Conservation (phyloP, 345 rosid species). For the Lepidium sativum region DNA sequence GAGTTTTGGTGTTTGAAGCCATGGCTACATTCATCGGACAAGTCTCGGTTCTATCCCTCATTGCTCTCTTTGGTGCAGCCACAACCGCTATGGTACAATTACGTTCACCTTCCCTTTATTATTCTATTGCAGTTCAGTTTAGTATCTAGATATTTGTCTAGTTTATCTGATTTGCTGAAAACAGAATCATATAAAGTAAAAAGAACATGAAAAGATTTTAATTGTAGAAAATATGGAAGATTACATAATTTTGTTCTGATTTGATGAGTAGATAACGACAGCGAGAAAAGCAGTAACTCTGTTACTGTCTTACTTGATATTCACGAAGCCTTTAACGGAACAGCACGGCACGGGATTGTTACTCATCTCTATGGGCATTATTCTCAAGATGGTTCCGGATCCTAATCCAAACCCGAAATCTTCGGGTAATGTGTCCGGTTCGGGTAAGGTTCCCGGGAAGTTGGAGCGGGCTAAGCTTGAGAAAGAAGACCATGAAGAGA, state of each 20-base stretch:
- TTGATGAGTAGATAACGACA: slow-evolving; percentile 54
- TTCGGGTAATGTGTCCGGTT: background rate
- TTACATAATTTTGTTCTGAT: background rate
- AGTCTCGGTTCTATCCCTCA: slow-evolving; percentile 72
- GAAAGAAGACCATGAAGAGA: slow-evolving; percentile 43
- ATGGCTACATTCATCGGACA: slow-evolving; percentile 83
- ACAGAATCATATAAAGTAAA: background rate
- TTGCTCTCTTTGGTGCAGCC: slow-evolving; percentile 82
- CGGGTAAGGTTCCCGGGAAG: slow-evolving; percentile 8
- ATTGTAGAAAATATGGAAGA: background rate
- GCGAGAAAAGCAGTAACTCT: slow-evolving; percentile 79
- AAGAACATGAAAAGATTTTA: background rate
- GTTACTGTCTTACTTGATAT: slow-evolving; percentile 67
- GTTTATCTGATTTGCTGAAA: background rate
- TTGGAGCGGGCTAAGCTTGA: slow-evolving; percentile 4
- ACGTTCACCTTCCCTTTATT: too few relatives aligned
- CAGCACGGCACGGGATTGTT: slow-evolving; percentile 74
- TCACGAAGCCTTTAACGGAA: slow-evolving; percentile 83
- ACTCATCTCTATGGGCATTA: slow-evolving; percentile 70
- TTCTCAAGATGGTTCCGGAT: slow-evolving; percentile 76
- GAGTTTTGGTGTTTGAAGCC: slow-evolving; percentile 76
- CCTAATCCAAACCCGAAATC: slow-evolving; percentile 23
- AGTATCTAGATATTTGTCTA: background rate
- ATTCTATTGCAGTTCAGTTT: background rate
- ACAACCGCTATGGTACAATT: slow-evolving; percentile 75